Base-by-base conservation (phyloP, 306 rosid genomes). In the Dryas octopetala region DNA sequence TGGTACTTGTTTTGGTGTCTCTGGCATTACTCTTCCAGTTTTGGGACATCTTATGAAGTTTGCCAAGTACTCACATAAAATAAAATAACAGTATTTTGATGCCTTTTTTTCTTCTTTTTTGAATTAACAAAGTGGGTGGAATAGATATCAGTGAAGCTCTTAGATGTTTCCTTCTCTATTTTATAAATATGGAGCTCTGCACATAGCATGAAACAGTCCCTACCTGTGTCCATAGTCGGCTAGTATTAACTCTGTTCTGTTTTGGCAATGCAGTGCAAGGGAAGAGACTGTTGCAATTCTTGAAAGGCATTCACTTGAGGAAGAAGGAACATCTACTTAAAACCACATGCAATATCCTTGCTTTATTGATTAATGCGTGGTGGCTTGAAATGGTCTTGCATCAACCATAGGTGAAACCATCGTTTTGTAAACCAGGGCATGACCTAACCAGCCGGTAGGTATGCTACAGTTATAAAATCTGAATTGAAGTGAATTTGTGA, bases 271-370 rank as follows among this genome's bases (percentile, higher is more conserved):
- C 88, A 90, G 96, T 68, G 93, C 96, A 41, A 87, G 71, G 81
- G 91, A 83, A 72, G 96, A 90, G 79, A 90, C 96, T 15, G 58
- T 83, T 67, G 83, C 82, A 47, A 87, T 92, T 65, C 89, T 90
- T 72, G 88, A 84, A 75, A 88, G 83, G 72, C 82, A 85, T 87
- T 79, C 85, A 76, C 79, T 90, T 2, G 70, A 40, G 45, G 82
- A 83, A 76, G 91, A 85, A 76, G 69, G 78, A 74, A 66, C 70
- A 19, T 54, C 76, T 73, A n/a, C 69, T 79, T 86, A 76, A 84
- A 40, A 44, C 43, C 4, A 23, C 48, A 15, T 57, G 48, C 53
- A 66, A 63, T 13, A 40, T 43, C 28, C 14, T 15, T 63, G 49
- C 16, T 17, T 8, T 4, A 16, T 3, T 41, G 49, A 44, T 9